Conservation (phyloP, 495 filamentous ascomycete genomes). For the Hypoxylon subgilvum region DNA sequence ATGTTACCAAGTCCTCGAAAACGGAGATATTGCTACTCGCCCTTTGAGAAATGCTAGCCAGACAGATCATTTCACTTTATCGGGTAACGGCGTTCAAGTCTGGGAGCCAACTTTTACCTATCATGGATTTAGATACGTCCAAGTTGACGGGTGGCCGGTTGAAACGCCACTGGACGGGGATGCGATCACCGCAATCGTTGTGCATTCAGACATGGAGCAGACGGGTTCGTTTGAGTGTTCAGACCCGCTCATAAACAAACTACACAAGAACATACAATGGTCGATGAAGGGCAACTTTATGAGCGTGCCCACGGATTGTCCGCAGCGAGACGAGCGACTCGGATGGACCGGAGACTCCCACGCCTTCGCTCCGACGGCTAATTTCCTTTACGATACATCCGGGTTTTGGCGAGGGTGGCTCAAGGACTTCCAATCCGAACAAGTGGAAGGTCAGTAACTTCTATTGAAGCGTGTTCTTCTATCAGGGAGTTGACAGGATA, state of each 20-base stretch:
- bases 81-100: constrained; percentile 26
- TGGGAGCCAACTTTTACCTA: constrained; percentile 60
- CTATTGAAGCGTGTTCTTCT: neutral
- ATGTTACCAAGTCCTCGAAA: constrained; percentile 50
- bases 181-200: constrained; percentile 52
- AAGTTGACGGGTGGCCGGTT: constrained; percentile 55
- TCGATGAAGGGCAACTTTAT: constrained; percentile 63
- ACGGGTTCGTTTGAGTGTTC: constrained; percentile 57
- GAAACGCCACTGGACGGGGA: constrained; percentile 30
- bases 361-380: constrained; percentile 55
- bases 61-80: constrained; percentile 50
- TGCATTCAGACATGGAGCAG: constrained; percentile 58
- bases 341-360: constrained; percentile 64
- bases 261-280: constrained; percentile 59
- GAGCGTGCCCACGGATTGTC: constrained; percentile 60
- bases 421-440: constrained; percentile 52
- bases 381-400: constrained; percentile 57
- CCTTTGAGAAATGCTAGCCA: constrained; percentile 57
- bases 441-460: constrained; percentile 31
- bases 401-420: constrained; percentile 60
- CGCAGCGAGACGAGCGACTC: constrained; percentile 61
- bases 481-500: neutral
- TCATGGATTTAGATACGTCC: constrained; percentile 62
- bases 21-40: constrained; percentile 56
- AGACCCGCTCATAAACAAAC: constrained; percentile 53